Conservation (phyloP, 306 rosid genomes). For the Castanospermum australe region DNA sequence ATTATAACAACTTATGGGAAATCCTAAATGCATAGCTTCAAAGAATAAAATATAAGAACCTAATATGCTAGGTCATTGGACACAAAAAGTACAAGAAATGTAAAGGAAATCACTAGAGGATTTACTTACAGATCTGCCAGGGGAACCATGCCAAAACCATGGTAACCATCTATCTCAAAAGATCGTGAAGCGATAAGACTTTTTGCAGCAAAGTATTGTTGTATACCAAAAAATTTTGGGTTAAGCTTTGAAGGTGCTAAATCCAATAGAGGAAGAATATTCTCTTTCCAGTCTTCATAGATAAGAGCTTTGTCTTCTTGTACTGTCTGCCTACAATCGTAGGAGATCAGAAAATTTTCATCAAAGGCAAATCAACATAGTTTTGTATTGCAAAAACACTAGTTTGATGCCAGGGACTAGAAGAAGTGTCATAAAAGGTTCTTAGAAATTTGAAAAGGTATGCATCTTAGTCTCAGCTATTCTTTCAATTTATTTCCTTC, state of each 20-base stretch:
- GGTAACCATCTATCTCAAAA: slow-evolving; percentile 73
- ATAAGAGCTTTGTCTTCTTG: slow-evolving; percentile 69
- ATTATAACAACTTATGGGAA: background rate
- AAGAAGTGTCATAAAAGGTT: background rate
- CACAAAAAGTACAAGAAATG: background rate
- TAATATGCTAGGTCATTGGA: background rate
- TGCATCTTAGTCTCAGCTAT: background rate
- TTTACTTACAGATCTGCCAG: slow-evolving; percentile 86
- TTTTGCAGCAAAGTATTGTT: slow-evolving; percentile 69
- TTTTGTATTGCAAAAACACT: background rate
- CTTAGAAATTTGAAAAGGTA: background rate
- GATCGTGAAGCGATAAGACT: slow-evolving; percentile 77
- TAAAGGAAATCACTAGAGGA: background rate
- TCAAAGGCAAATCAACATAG: background rate
- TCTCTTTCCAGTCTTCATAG: slow-evolving; percentile 81
- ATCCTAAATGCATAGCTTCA: background rate
- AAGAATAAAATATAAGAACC: background rate
- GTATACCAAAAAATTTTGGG: slow-evolving; percentile 46
- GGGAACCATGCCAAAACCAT: slow-evolving; percentile 94
- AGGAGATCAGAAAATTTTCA: slow-evolving; percentile 43
- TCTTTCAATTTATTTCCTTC: slow-evolving; percentile 12
- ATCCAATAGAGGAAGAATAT: slow-evolving; percentile 61
- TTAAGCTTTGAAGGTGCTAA: slow-evolving; percentile 40
- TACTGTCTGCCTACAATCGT: slow-evolving; percentile 61
- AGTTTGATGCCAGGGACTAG: background rate